phyloP scores from a whole-genome alignment of 116 monocot species.

The Iris pallida region DNA sequence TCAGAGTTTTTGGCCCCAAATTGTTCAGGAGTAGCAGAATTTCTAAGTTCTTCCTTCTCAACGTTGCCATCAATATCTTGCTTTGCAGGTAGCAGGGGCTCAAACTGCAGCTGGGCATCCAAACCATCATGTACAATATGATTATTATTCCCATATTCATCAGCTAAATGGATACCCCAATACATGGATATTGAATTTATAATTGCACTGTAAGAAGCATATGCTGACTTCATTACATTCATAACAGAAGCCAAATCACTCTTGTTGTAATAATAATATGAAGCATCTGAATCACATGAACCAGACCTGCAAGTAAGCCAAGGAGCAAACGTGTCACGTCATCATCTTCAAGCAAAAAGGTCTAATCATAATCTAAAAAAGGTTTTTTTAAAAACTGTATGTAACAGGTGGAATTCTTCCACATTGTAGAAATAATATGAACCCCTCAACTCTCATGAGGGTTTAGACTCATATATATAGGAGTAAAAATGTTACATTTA shows the following conservation, averaged over 20 bases:
- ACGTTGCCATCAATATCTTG: conserved; percentile 11
- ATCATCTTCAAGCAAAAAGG: no score
- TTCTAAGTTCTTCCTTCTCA: neutral
- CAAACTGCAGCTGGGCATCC: neutral
- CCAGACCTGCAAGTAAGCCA: conserved; percentile 61
- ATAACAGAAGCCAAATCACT: conserved; percentile 55
- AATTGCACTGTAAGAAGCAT: conserved; percentile 38
- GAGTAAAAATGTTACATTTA: no score
- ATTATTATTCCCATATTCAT: conserved; percentile 9
- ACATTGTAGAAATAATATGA: no score
- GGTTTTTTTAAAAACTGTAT: no score
- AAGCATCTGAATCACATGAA: conserved; percentile 31
- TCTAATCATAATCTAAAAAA: no score
- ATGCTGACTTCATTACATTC: conserved; percentile 37
- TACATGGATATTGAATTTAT: conserved; percentile 39
- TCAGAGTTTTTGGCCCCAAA: neutral
- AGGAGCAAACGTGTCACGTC: no score
- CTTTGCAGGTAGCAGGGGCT: neutral
- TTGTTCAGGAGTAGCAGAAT: conserved; percentile 16
- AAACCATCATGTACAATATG: conserved; percentile 2
- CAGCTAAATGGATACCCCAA: conserved; percentile 25
- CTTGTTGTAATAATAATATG: conserved; percentile 63
- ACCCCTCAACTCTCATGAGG: no score
- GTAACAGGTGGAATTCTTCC: no score
- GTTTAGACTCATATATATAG: no score